A percentile compares a stretch with the other conserved stretches of the same genome.
These are phyloP conservation scores for Hanseniaspora gamundiae DNA, from an alignment of 1,139 yeast species.

Conservation along the genomic window DNA sequence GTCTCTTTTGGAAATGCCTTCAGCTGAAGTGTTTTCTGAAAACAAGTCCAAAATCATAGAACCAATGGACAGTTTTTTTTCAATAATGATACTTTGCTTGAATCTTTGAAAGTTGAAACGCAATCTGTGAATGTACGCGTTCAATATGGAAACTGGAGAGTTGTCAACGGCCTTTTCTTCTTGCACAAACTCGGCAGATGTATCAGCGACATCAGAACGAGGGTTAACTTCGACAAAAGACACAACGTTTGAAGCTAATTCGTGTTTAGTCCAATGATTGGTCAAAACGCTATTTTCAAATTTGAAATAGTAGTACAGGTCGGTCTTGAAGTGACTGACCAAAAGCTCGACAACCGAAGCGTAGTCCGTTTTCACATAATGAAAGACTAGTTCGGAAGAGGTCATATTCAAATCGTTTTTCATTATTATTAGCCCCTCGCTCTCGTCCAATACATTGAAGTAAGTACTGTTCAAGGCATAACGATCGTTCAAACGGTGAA, in stretches of 20 bases:
- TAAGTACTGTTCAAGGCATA: neutral
- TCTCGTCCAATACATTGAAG: neutral
- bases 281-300: conserved; percentile 18
- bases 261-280: conserved; percentile 35
- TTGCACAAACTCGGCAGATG: conserved; percentile 28
- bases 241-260: conserved; percentile 30
- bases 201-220: conserved; percentile 24
- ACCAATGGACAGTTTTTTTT: conserved; percentile 17
- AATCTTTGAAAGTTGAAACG: conserved; percentile 27
- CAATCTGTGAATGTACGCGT: conserved; percentile 34
- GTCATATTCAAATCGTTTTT: conserved; percentile 9
- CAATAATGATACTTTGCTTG: conserved; percentile 8
- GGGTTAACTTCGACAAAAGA: conserved; percentile 32
- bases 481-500: neutral
- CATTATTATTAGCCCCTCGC: conserved; percentile 6
- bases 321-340: conserved; percentile 11
- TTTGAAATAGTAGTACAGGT: conserved; percentile 14
- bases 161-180: conserved; percentile 27
- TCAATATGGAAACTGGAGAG: conserved; percentile 14
- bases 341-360: conserved; percentile 9
- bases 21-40: conserved; percentile 12
- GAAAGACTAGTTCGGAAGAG: conserved; percentile 4
- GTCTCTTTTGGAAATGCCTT: conserved; percentile 13
- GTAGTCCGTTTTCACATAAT: conserved; percentile 8
- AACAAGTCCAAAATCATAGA: conserved; percentile 15